phyloP scores from a whole-genome alignment of 225 moss, liverwort and hornwort genomes.

The Bryum argenteum region DNA sequence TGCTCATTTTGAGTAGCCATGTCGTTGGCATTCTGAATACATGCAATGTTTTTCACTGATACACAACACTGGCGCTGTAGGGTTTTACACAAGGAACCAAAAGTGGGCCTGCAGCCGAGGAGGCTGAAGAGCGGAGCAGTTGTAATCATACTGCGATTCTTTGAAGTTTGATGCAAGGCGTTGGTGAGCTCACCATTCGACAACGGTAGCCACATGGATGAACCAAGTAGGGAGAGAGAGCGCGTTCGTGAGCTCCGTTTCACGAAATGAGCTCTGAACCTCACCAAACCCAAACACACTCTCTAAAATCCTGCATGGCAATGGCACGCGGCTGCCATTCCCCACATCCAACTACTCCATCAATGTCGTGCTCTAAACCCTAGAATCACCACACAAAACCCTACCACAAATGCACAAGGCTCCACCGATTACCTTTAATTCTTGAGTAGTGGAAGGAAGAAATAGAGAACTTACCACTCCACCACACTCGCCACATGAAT shows the following conservation, averaged over 20 bases:
- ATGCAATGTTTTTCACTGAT: not conserved
- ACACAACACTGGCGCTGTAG: not conserved
- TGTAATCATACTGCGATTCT: too few species aligned
- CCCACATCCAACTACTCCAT: conserved; percentile 16
- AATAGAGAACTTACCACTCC: conserved; percentile 60
- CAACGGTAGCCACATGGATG: conserved; percentile 86
- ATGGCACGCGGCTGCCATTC: conserved; percentile 36
- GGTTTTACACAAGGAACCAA: conserved; percentile 2
- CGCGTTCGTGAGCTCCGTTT: conserved; percentile 73
- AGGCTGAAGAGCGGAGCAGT: not conserved
- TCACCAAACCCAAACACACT: conserved; percentile 47
- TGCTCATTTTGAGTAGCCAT: not conserved
- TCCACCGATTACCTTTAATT: not conserved
- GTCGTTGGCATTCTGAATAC: not conserved
- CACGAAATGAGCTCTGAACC: conserved; percentile 50
- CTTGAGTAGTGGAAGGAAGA: not conserved
- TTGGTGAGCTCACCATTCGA: conserved; percentile 66
- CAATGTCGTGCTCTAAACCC: too few species aligned
- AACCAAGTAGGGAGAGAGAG: conserved; percentile 87
- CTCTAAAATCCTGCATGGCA: conserved; percentile 51
- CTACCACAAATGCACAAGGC: too few species aligned
- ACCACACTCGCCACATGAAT: conserved; percentile 96
- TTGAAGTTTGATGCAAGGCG: not conserved
- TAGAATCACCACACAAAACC: not conserved
- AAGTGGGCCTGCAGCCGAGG: not conserved